Conservation (phyloP, 176 grass and related monocot genomes). For the Poa annua region DNA sequence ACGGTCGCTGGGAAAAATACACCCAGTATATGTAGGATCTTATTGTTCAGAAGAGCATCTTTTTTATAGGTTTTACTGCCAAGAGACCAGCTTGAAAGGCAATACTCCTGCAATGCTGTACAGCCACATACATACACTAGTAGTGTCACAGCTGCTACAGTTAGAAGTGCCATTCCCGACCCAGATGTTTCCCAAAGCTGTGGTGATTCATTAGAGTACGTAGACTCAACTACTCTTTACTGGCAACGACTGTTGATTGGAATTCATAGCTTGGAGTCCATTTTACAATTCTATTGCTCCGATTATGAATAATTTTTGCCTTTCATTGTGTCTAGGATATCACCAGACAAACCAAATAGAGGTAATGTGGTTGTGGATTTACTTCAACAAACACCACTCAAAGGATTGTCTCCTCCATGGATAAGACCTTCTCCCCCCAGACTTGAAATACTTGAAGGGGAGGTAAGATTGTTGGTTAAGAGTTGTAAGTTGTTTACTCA, state of each 20-base stretch:
- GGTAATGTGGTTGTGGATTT: conserved; percentile 60
- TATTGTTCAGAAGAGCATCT: conserved; percentile 30
- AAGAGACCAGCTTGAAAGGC: conserved; percentile 71
- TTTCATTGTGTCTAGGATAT: conserved; percentile 55
- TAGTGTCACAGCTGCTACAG: conserved; percentile 60
- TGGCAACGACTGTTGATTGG: conserved; percentile 26
- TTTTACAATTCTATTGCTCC: conserved; percentile 27
- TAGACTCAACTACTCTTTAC: conserved; percentile 26
- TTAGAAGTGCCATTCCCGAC: conserved; percentile 82
- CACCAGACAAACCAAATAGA: conserved; percentile 65
- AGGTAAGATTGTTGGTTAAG: conserved; percentile 56
- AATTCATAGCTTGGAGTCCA: conserved; percentile 8
- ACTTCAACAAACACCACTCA: conserved; percentile 64
- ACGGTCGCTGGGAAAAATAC: conserved; percentile 16
- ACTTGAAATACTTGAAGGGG: conserved; percentile 88
- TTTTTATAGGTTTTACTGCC: conserved; percentile 69
- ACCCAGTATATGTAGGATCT: conserved; percentile 24
- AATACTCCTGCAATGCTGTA: conserved; percentile 33
- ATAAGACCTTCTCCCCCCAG: conserved; percentile 80
- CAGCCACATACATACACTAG: conserved; percentile 42
- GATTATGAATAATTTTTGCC: conserved; percentile 30
- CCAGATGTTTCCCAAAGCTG: conserved; percentile 70
- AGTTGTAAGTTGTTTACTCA: conserved; percentile 13
- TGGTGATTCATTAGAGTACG: conserved; percentile 73
- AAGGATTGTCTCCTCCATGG: conserved; percentile 82